Conservation (phyloP, 805 yeast species). For the Yamadazyma nakazawae region DNA sequence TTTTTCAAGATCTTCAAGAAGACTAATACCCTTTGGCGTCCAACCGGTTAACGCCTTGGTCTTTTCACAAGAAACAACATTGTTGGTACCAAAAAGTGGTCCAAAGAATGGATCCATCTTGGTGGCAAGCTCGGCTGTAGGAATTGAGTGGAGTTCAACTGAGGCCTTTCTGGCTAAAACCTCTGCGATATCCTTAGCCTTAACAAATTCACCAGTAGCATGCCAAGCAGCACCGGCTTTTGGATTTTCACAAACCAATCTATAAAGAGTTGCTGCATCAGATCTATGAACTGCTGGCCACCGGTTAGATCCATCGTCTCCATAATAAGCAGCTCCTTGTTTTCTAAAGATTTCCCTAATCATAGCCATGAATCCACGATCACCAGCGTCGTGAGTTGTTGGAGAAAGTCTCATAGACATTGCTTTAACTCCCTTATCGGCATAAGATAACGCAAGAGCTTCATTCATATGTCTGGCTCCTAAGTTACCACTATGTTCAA, state of each 20-base stretch:
- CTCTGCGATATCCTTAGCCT: background rate
- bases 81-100: background rate
- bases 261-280: slow-evolving; percentile 30
- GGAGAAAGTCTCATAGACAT: slow-evolving; percentile 28
- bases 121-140: background rate
- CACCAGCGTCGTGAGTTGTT: slow-evolving; percentile 31
- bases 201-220: slow-evolving; percentile 2
- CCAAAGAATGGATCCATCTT: slow-evolving; percentile 1
- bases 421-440: slow-evolving; percentile 20
- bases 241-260: slow-evolving; percentile 3
- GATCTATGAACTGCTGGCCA: slow-evolving; percentile 30
- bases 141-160: background rate
- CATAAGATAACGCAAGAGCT: slow-evolving; percentile 6
- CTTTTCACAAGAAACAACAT: slow-evolving; percentile 2
- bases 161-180: slow-evolving; percentile 2
- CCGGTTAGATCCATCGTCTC: slow-evolving; percentile 25
- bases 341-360: slow-evolving; percentile 27
- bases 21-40: background rate
- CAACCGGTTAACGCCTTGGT: slow-evolving; percentile 3
- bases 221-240: background rate
- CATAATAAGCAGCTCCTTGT: slow-evolving; percentile 27
- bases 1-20: slow-evolving; percentile 6
- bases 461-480: slow-evolving; percentile 1
- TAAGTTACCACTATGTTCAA: background rate
- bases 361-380: slow-evolving; percentile 21